Conservation (phyloP, 345 rosid genomes). For the Corymbia maculata region DNA sequence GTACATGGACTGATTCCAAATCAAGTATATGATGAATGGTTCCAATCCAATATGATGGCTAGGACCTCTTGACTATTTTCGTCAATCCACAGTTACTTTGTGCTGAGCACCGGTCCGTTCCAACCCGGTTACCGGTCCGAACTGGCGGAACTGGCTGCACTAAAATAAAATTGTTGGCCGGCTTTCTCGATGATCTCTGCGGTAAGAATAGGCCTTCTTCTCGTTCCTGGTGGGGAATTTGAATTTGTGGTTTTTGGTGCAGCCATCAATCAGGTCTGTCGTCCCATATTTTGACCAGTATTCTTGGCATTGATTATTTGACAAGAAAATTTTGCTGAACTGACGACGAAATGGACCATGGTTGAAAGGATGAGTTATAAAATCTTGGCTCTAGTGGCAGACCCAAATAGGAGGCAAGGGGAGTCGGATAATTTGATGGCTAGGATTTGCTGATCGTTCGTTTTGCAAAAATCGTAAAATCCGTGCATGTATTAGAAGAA, state of each 20-base stretch:
- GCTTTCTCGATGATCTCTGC: conserved; percentile 74
- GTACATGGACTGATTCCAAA: neutral
- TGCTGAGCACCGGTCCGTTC: neutral
- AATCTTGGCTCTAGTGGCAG: neutral
- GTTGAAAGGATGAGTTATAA: neutral
- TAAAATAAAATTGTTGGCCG: conserved; percentile 15
- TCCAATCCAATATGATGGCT: neutral
- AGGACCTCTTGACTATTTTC: neutral
- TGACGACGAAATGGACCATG: neutral
- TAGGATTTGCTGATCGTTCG: neutral
- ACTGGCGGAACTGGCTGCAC: neutral
- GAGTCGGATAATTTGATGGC: neutral
- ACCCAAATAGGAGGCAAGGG: neutral
- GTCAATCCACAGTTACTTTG: neutral
- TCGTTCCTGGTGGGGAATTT: conserved; percentile 97
- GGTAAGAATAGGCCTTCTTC: conserved; percentile 84
- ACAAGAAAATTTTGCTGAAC: neutral
- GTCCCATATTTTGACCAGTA: neutral
- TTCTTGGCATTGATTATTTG: neutral
- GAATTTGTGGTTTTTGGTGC: conserved; percentile 98
- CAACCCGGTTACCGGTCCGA: neutral
- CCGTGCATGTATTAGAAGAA: neutral
- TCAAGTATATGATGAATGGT: neutral
- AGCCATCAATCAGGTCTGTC: conserved; percentile 84
- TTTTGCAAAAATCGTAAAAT: too few relatives aligned